Base-by-base conservation (phyloP, 2,329 filamentous ascomycete species). In the Diaporthe citrichinensis region DNA sequence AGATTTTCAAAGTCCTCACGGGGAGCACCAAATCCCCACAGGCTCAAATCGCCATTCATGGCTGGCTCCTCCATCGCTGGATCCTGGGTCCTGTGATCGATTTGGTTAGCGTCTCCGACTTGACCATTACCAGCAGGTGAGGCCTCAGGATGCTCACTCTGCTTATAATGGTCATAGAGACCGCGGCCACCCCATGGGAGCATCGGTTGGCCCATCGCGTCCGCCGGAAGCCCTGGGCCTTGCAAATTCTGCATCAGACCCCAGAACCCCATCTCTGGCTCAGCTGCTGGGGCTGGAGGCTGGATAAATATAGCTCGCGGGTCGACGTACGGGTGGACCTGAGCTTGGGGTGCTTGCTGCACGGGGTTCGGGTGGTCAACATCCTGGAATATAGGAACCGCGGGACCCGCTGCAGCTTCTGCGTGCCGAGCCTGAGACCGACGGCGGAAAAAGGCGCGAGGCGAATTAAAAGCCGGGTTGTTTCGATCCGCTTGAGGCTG, bases 41-140 rank as follows among this genome's bases (percentile, higher is more conserved):
- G 14, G 41, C 15, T 20, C 61, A n/a, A 31, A 3, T 9, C 41
- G 62, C 34, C 25, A 25, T 71, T 65, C 20, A 74, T 34, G 34
- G 71, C 61, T 28, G 57, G 53, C 15, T 51, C 49, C 31, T 67
- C 53, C 25, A 25, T 62, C 61, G 71, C n/a, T 23, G 7, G 23
- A 12, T 25, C 49, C 46, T 7, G 28, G 68, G 9, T 31, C 39
- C 74, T 76, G 41, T 67, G 31, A 58, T 44, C 46, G 58, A 31
- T 17, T 31, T 71, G 44, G 68, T 71, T 65, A 76, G 74, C 74
- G 57, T 58, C 74, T 61, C 49, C 65, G 17, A 36, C 62, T 31
- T 36, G 74, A 58, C 34, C 55, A n/a, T 71, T 53, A 71, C 57
- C 65, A 65, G 46, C 57, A 49, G 65, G 62, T 57, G 46, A 71